Evolutionary conservation across 352 stramenopile species (phyloP).

Genomic region (Globisporangium mamillatum): DNA sequence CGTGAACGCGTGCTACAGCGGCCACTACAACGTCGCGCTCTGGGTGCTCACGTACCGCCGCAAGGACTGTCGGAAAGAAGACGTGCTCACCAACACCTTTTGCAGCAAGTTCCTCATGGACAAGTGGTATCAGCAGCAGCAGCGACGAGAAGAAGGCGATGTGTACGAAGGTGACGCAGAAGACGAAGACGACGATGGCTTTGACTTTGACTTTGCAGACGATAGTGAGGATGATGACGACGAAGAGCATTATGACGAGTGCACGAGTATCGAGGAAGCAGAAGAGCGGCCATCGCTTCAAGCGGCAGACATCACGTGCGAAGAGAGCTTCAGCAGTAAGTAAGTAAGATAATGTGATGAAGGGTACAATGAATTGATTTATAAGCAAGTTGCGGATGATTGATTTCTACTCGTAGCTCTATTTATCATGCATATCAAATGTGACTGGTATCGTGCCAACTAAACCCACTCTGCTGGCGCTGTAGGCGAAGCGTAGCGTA

Average conservation of each 20-base stretch:
- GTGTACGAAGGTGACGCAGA: background rate
- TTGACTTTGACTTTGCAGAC: background rate
- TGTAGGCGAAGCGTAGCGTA: slow-evolving; percentile 10
- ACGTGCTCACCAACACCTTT: slow-evolving; percentile 10
- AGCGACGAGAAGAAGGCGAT: background rate
- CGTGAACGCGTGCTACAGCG: slow-evolving; percentile 51
- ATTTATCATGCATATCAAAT: background rate
- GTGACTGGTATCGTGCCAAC: background rate
- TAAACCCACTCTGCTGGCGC: slow-evolving; percentile 7
- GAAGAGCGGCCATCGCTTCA: background rate
- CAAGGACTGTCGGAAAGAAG: slow-evolving; percentile 14
- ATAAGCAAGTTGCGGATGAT: background rate
- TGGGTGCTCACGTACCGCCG: slow-evolving; percentile 38
- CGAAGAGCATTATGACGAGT: background rate
- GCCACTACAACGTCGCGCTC: slow-evolving; percentile 48
- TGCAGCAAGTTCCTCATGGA: slow-evolving; percentile 11
- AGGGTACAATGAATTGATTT: background rate
- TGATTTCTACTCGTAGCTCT: background rate
- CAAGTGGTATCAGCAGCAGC: slow-evolving; percentile 9
- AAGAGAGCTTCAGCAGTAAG: background rate
- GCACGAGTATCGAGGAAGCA: background rate
- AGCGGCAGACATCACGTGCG: background rate
- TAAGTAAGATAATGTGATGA: background rate
- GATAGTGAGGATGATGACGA: background rate
- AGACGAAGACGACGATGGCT: no score